Percentiles rank a stretch among this genome's conserved stretches.
phyloP scores from a whole-genome alignment of 306 rosid species.

The Astragalus glycyphyllos region DNA sequence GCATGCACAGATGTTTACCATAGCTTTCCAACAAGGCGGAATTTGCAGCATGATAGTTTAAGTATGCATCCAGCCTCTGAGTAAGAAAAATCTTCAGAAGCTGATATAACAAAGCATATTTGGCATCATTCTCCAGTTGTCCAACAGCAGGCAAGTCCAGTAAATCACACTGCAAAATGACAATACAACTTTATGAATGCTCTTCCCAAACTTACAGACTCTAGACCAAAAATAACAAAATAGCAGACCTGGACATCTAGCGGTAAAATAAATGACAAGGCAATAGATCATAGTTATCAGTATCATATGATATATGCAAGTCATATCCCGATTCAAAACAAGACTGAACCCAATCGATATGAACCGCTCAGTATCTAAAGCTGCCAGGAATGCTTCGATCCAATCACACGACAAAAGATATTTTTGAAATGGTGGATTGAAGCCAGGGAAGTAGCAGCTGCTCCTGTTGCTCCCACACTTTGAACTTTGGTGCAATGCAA shows the following conservation, averaged over 20 bases:
- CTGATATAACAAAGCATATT: constrained; percentile 74
- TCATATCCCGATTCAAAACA: too few relatives aligned
- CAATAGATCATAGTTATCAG: too few relatives aligned
- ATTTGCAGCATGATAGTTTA: constrained; percentile 79
- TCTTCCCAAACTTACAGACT: constrained; percentile 51
- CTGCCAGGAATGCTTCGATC: too few relatives aligned
- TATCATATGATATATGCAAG: too few relatives aligned
- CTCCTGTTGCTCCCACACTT: too few relatives aligned
- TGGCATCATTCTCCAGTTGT: constrained; percentile 92
- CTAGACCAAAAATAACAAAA: constrained; percentile 13
- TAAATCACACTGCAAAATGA: constrained; percentile 79
- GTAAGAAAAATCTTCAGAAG: constrained; percentile 84
- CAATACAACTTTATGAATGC: constrained; percentile 28
- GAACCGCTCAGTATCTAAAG: too few relatives aligned
- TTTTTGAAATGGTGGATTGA: too few relatives aligned
- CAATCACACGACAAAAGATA: too few relatives aligned
- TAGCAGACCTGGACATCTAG: neutral
- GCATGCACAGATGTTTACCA: constrained; percentile 51
- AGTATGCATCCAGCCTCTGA: constrained; percentile 86
- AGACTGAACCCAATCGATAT: too few relatives aligned
- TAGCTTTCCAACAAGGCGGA: constrained; percentile 71
- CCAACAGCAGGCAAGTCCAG: constrained; percentile 80
- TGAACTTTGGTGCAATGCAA: too few relatives aligned
- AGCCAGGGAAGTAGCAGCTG: too few relatives aligned
- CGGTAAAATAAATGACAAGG: constrained; percentile 6